Conservation (phyloP, 2,329 filamentous ascomycete species). For the Colletotrichum sansevieriae region DNA sequence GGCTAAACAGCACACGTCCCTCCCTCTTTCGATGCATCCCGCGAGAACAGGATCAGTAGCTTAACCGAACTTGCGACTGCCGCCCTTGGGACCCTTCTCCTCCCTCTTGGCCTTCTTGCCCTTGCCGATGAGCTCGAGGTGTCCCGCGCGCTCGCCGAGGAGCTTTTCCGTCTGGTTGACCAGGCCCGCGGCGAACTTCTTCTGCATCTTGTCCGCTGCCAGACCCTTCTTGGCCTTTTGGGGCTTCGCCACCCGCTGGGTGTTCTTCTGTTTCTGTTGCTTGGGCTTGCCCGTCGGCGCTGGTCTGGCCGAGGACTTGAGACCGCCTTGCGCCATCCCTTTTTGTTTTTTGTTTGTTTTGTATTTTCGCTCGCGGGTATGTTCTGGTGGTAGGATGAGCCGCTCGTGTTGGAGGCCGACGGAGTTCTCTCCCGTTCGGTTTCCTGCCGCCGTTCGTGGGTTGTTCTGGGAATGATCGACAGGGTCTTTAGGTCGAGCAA, state of each 20-base stretch:
- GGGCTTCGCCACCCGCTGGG: constrained; percentile 63
- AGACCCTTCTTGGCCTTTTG: constrained; percentile 58
- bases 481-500: neutral
- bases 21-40: no score
- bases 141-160: constrained; percentile 70
- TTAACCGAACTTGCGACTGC: constrained; percentile 69
- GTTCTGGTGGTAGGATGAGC: no score
- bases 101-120: constrained; percentile 62
- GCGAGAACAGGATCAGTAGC: neutral
- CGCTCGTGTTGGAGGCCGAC: no score
- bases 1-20: neutral
- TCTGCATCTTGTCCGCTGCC: constrained; percentile 64
- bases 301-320: constrained; percentile 62
- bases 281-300: constrained; percentile 54
- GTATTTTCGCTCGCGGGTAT: no score
- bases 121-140: constrained; percentile 71
- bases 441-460: neutral
- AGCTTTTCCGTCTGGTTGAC: constrained; percentile 68
- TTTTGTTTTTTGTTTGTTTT: neutral
- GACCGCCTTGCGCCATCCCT: constrained; percentile 67
- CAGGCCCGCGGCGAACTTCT: constrained; percentile 68
- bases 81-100: constrained; percentile 58
- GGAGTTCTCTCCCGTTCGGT: no score
- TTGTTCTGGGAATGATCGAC: neutral
- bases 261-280: constrained; percentile 52